phyloP scores from a whole-genome alignment of 2,329 filamentous ascomycete species.

The Karstenula rhodostoma region DNA sequence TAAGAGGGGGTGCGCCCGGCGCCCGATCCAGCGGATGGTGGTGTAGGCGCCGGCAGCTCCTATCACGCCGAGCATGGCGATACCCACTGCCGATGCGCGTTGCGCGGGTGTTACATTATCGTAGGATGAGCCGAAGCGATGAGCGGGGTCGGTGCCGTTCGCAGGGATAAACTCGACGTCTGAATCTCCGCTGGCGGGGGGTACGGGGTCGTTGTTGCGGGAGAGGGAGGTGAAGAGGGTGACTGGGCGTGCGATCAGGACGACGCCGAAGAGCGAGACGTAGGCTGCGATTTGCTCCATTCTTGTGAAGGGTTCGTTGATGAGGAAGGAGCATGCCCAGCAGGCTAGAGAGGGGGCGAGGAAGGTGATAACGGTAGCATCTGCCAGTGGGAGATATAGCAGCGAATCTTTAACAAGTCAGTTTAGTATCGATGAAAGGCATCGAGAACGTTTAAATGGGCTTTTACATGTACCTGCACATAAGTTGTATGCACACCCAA shows the following conservation, averaged over 20 bases:
- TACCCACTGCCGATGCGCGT: constrained; percentile 72
- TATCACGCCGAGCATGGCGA: constrained; percentile 78
- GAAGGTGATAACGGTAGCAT: constrained; percentile 91
- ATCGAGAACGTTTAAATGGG: constrained; percentile 12
- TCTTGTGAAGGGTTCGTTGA: constrained; percentile 79
- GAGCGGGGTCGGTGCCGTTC: constrained; percentile 33
- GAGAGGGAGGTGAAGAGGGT: constrained; percentile 59
- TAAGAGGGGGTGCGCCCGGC: constrained; percentile 80
- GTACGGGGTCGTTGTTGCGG: constrained; percentile 29
- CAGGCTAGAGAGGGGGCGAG: constrained; percentile 80
- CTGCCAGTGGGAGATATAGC: constrained; percentile 82
- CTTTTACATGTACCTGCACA: neutral
- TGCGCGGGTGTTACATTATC: constrained; percentile 66
- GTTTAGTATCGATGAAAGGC: constrained; percentile 27
- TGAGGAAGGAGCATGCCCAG: constrained; percentile 78
- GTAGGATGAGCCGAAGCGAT: constrained; percentile 47
- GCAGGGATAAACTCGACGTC: constrained; percentile 41
- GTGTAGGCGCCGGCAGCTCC: constrained; percentile 79
- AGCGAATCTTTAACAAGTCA: constrained; percentile 60
- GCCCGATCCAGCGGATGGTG: constrained; percentile 80
- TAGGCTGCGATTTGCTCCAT: constrained; percentile 79
- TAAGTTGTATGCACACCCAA: neutral
- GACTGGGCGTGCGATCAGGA: constrained; percentile 80
- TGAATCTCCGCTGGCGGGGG: constrained; percentile 43
- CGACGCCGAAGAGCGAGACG: constrained; percentile 78